Evolutionary conservation across 2,329 filamentous ascomycete genomes (phyloP), one percentile per base, ranked within the genome.

Genomic region (Pseudogymnoascus destructans): DNA sequence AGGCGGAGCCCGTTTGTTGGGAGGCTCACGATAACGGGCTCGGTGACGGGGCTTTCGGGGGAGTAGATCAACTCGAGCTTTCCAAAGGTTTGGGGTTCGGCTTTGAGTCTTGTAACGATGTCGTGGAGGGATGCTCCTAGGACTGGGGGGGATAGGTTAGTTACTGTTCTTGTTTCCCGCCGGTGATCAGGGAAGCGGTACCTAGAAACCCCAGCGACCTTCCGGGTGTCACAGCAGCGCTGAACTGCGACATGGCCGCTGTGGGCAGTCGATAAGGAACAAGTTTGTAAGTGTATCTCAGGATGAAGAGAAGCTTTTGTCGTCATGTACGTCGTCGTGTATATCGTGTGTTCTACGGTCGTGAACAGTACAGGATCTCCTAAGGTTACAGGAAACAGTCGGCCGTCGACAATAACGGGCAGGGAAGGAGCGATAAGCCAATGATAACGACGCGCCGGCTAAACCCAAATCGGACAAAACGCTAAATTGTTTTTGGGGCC

Each of bases 81-180:
- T 3, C 89, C 87, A 72, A 92, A 96, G 5, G 79, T 78, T 64
- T 87, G 83, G 8, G 89, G 88, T 69, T 95, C 89, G 57, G 89
- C 85, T 70, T 96, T 97, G 67, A 97, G 78, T 57, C 88, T 85
- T 25, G 87, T 90, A 61, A 97, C 74, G 66, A 95, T 80, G 68
- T 95, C 89, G 73, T 97, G 90, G 33, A 98, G 80, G 2, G 91
- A 95, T 62, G 89, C 87, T 59, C 93, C 93, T 59, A 98, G 83
- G 55, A 85, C 90, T 95, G 35, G 38, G 30, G 57, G 59, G 65
- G 33, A 64, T 59, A 56, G 59, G 55, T 57, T 17, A 58, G 57
- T 36, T 15, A 13, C 25, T 52, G 46, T 3, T 17, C 9, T 11
- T 30, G 5, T 13, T 10, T 25, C 7, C 19, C 10, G 30, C n/a